A percentile compares a stretch with the other conserved stretches of the same genome.
phyloP scores from a whole-genome alignment of 139 green algal species.

The Limnomonas spitsbergensis region DNA sequence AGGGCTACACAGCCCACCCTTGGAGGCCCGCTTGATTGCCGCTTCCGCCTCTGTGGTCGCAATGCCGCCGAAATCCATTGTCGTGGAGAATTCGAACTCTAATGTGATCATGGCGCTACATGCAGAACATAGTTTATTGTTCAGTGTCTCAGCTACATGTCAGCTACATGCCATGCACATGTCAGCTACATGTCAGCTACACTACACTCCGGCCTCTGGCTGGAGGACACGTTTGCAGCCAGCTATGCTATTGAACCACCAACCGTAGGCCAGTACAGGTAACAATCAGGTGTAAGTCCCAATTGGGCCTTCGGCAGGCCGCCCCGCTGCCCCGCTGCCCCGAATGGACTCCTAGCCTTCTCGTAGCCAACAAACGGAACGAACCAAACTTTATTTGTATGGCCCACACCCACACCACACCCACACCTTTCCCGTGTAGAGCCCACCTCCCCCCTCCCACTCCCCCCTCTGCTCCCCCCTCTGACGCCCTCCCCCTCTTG shows the following conservation, averaged over 20 bases:
- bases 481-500: too few species aligned
- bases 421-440: too few species aligned
- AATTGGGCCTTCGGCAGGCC: too few species aligned
- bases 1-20: conserved; percentile 5
- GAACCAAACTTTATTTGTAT: too few species aligned
- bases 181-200: neutral
- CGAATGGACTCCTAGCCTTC: too few species aligned
- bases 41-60: conserved; percentile 51
- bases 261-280: neutral
- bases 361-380: too few species aligned
- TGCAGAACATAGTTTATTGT: neutral
- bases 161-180: too few species aligned
- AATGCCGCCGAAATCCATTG: conserved; percentile 81
- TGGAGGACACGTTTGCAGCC: neutral
- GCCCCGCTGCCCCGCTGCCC: too few species aligned
- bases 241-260: neutral
- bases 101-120: conserved; percentile 51
- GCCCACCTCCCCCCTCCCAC: too few species aligned
- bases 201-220: neutral
- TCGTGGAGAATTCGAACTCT: conserved; percentile 52
- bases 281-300: neutral
- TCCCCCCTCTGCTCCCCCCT: too few species aligned
- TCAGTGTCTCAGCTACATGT: too few species aligned
- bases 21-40: conserved; percentile 36
- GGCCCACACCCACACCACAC: too few species aligned